A percentile compares a stretch with the other conserved stretches of the same genome.
These are phyloP conservation scores for Colletotrichum cereale DNA, from an alignment of 2,329 filamentous ascomycete species.

Conservation along the genomic window DNA sequence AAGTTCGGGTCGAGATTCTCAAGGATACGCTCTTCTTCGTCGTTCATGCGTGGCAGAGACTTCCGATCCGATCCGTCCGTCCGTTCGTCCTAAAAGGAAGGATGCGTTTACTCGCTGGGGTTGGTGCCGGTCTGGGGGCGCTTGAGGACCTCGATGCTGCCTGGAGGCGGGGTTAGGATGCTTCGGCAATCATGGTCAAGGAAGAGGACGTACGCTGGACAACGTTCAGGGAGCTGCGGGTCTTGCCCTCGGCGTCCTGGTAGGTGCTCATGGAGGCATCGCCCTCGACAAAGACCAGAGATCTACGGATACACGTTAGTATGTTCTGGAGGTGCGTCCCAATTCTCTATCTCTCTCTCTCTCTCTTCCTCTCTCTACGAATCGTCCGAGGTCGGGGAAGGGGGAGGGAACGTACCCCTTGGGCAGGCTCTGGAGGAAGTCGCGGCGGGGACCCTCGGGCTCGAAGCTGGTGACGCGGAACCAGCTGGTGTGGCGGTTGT, in stretches of 20 bases:
- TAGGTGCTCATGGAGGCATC: constrained; percentile 78
- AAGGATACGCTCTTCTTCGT: constrained; percentile 10
- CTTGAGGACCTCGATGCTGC: constrained; percentile 60
- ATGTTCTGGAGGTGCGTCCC: neutral
- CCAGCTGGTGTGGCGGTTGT: constrained; percentile 85
- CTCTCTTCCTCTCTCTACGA: neutral
- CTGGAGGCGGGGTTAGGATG: constrained; percentile 47
- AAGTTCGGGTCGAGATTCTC: constrained; percentile 22
- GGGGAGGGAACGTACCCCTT: constrained; percentile 81
- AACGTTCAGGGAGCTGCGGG: constrained; percentile 74
- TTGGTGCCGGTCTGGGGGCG: constrained; percentile 50
- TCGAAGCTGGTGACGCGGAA: constrained; percentile 83
- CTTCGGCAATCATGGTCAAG: neutral
- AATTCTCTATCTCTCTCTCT: neutral
- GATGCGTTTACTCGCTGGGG: constrained; percentile 37
- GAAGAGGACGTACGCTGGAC: constrained; percentile 78
- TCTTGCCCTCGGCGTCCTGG: constrained; percentile 78
- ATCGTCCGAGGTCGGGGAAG: neutral
- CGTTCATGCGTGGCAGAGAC: constrained; percentile 14
- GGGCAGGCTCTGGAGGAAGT: constrained; percentile 78
- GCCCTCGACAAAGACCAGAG: constrained; percentile 85
- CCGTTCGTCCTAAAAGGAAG: neutral
- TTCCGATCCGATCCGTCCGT: constrained; percentile 9
- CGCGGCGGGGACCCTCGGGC: constrained; percentile 74
- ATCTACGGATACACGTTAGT: constrained; percentile 60